These are phyloP conservation scores for Pleurotus tuoliensis DNA, from an alignment of 768 basidiomycete species.

Conservation along the genomic window DNA sequence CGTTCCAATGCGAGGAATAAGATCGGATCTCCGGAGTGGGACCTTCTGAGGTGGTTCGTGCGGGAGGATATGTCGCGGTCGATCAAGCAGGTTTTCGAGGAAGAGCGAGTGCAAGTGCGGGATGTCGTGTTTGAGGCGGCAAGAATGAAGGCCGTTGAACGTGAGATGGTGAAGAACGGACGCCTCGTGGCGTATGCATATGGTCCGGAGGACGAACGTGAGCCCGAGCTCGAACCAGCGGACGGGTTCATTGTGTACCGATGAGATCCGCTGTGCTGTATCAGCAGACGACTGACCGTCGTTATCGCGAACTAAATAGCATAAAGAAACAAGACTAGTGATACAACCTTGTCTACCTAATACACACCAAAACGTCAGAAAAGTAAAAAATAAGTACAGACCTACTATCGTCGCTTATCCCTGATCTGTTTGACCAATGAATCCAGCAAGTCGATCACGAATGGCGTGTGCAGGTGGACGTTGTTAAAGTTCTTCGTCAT, in stretches of 20 bases:
- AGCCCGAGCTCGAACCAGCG: too few relatives aligned
- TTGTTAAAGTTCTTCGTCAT: conserved; percentile 5
- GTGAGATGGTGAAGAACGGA: not conserved
- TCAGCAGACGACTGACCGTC: too few relatives aligned
- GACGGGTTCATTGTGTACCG: too few relatives aligned
- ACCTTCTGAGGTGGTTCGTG: not conserved
- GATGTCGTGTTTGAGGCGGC: not conserved
- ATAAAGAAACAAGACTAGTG: too few relatives aligned
- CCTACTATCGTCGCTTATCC: too few relatives aligned
- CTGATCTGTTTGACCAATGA: not conserved
- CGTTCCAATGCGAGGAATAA: too few relatives aligned
- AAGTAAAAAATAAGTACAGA: too few relatives aligned
- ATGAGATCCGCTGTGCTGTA: too few relatives aligned
- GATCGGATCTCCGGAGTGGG: not conserved
- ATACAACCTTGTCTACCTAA: too few relatives aligned
- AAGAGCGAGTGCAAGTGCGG: not conserved
- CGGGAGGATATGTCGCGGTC: not conserved
- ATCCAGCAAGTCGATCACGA: not conserved
- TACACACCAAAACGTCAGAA: too few relatives aligned
- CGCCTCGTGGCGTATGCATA: not conserved
- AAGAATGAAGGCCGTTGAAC: not conserved
- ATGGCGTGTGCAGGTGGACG: not conserved
- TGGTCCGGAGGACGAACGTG: conserved; percentile 18
- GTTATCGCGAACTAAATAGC: too few relatives aligned
- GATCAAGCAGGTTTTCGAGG: not conserved